Evolutionary conservation across 2,329 filamentous ascomycete species (phyloP).

Genomic region (Neopestalotiopsis clavispora): DNA sequence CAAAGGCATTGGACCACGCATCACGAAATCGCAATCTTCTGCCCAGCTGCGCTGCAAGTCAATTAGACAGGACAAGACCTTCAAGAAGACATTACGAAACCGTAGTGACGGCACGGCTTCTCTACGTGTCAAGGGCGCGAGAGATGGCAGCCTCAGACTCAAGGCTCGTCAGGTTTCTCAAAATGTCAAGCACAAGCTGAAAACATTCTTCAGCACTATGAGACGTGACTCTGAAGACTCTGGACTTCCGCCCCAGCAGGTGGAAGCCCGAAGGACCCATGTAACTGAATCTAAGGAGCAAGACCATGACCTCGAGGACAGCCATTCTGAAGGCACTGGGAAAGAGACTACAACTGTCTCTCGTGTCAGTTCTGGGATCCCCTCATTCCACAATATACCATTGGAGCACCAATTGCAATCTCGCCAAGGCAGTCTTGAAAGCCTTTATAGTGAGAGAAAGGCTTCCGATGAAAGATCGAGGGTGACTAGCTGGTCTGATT

Average conservation of each 20-base stretch:
- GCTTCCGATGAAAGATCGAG: slow-evolving; percentile 61
- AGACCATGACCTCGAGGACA: slow-evolving; percentile 23
- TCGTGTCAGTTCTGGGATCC: slow-evolving; percentile 52
- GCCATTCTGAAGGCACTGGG: slow-evolving; percentile 18
- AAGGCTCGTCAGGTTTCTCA: slow-evolving; percentile 67
- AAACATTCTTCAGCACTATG: slow-evolving; percentile 55
- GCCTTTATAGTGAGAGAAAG: slow-evolving; percentile 45
- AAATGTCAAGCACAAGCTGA: slow-evolving; percentile 65
- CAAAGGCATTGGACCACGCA: background rate
- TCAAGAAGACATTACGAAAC: slow-evolving; percentile 54
- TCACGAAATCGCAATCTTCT: slow-evolving; percentile 42
- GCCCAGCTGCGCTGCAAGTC: slow-evolving; percentile 47
- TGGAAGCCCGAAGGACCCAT: slow-evolving; percentile 48
- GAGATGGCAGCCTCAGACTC: slow-evolving; percentile 46
- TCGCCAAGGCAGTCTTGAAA: slow-evolving; percentile 60
- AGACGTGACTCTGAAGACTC: slow-evolving; percentile 40
- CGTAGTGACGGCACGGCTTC: slow-evolving; percentile 48
- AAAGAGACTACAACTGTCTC: slow-evolving; percentile 42
- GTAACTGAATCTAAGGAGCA: slow-evolving; percentile 25
- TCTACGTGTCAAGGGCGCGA: slow-evolving; percentile 24
- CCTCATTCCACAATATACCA: slow-evolving; percentile 54
- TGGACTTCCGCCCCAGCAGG: slow-evolving; percentile 55
- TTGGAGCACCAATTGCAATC: slow-evolving; percentile 54
- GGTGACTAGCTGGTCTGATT: slow-evolving; percentile 75
- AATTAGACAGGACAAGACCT: slow-evolving; percentile 37